A percentile compares a stretch with the other conserved stretches of the same genome.
Evolutionary conservation across 2,329 filamentous ascomycete species (phyloP).

Genomic region (Parastagonospora nodorum): DNA sequence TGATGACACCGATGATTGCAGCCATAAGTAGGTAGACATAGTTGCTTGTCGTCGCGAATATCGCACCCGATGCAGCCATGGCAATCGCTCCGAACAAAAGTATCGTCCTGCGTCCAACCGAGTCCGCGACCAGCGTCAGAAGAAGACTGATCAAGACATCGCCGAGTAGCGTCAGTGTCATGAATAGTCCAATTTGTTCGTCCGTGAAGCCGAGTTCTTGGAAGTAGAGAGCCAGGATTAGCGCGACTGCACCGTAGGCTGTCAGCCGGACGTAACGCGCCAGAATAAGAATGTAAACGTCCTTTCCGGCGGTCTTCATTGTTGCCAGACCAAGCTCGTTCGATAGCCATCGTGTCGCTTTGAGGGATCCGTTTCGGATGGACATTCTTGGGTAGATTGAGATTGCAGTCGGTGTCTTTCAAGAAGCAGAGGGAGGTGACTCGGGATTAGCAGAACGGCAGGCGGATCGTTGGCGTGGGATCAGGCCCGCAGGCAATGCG

Average conservation of each 20-base stretch:
- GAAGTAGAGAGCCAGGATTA: slow-evolving; percentile 47
- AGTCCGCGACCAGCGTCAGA: slow-evolving; percentile 46
- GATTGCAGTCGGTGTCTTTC: slow-evolving; percentile 3
- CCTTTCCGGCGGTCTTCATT: slow-evolving; percentile 30
- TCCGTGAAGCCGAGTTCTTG: slow-evolving; percentile 42
- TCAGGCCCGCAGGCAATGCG: background rate
- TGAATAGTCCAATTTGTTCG: slow-evolving; percentile 46
- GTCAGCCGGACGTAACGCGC: slow-evolving; percentile 44
- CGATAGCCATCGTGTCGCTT: slow-evolving; percentile 25
- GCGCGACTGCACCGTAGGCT: slow-evolving; percentile 43
- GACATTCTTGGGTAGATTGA: slow-evolving; percentile 16
- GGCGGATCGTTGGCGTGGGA: background rate
- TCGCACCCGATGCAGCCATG: slow-evolving; percentile 42
- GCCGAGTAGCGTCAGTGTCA: slow-evolving; percentile 48
- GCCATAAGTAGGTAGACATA: slow-evolving; percentile 40
- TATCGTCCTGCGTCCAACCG: slow-evolving; percentile 38
- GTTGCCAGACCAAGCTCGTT: slow-evolving; percentile 38
- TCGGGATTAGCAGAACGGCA: background rate
- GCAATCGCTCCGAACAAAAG: slow-evolving; percentile 41
- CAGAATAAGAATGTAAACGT: slow-evolving; percentile 43
- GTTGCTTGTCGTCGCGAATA: slow-evolving; percentile 41
- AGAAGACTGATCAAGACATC: slow-evolving; percentile 44
- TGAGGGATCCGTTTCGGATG: slow-evolving; percentile 4
- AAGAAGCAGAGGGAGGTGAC: background rate
- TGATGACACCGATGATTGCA: slow-evolving; percentile 47